Percentiles rank a stretch among this genome's conserved stretches.
phyloP scores from a whole-genome alignment of 202 grass and related monocot genomes.

The Dendrocalamus latiflorus region DNA sequence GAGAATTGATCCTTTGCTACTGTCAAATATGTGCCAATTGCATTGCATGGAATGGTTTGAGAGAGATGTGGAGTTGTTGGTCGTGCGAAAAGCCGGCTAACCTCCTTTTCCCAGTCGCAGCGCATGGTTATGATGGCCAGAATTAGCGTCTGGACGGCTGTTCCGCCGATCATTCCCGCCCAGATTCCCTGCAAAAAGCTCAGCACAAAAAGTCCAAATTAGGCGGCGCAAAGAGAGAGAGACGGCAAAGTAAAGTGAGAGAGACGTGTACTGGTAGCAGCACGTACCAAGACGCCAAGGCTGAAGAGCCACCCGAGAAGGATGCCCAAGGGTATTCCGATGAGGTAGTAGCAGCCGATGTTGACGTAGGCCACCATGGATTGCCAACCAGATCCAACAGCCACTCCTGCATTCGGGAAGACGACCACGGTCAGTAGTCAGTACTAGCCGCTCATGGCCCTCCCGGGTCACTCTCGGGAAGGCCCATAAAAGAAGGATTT shows the following conservation, averaged over 20 bases:
- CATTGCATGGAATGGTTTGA: background rate
- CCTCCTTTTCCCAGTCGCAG: conserved; percentile 95
- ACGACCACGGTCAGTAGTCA: background rate
- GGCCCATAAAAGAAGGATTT: background rate
- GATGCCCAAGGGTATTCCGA: conserved; percentile 83
- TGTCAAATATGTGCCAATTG: too few relatives aligned
- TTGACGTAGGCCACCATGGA: too few relatives aligned
- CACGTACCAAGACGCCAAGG: conserved; percentile 77
- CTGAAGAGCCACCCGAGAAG: conserved; percentile 78
- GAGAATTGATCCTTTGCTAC: too few relatives aligned
- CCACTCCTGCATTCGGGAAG: conserved; percentile 49
- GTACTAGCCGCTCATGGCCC: background rate
- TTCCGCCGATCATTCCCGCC: conserved; percentile 94
- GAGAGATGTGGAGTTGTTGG: too few relatives aligned
- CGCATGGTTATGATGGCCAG: conserved; percentile 63
- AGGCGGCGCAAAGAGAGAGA: too few relatives aligned
- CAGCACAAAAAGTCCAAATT: background rate
- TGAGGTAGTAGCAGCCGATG: conserved; percentile 79
- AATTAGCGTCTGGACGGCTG: conserved; percentile 78
- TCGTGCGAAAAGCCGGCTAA: background rate
- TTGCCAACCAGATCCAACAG: conserved; percentile 95
- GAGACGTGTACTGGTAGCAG: background rate
- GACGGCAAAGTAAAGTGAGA: background rate
- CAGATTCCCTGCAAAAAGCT: conserved; percentile 68
- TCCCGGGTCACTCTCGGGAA: background rate